phyloP scores from a whole-genome alignment of 495 filamentous ascomycete species.

The Hyaloscypha hepaticicola region DNA sequence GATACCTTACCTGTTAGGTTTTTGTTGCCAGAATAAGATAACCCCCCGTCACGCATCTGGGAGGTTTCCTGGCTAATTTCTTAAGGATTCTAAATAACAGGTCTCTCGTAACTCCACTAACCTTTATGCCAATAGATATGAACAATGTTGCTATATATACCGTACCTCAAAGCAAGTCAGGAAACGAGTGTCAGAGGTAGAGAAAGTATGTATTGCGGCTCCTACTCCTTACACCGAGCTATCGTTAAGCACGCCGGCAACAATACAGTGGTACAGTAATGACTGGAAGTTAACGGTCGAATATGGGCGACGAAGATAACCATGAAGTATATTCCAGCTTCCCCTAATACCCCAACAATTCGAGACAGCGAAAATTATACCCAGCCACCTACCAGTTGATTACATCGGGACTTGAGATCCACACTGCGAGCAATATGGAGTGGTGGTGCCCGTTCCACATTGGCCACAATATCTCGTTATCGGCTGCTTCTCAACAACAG shows the following conservation, averaged over 20 bases:
- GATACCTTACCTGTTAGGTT: too few relatives aligned
- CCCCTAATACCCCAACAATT: neutral
- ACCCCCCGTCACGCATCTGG: too few relatives aligned
- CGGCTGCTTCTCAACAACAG: neutral
- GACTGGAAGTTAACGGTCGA: neutral
- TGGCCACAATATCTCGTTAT: slow-evolving; percentile 1
- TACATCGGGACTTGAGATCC: slow-evolving; percentile 1
- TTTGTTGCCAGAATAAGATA: too few relatives aligned
- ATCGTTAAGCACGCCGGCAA: neutral
- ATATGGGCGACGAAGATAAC: neutral
- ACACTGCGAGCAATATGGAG: slow-evolving; percentile 1
- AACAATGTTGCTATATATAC: neutral
- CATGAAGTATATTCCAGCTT: neutral
- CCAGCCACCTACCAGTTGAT: neutral
- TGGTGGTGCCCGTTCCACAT: slow-evolving; percentile 1
- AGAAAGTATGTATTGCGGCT: neutral
- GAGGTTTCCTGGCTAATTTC: too few relatives aligned
- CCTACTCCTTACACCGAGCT: neutral
- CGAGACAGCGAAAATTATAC: neutral
- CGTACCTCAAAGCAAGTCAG: neutral
- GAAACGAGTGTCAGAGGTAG: neutral
- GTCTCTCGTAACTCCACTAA: too few relatives aligned
- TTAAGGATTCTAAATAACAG: too few relatives aligned
- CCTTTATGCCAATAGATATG: too few relatives aligned
- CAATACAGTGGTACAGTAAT: neutral